Evolutionary conservation across 352 stramenopile genomes (phyloP), one percentile per base, ranked within the genome.

Genomic region (Ophiocytium majus): DNA sequence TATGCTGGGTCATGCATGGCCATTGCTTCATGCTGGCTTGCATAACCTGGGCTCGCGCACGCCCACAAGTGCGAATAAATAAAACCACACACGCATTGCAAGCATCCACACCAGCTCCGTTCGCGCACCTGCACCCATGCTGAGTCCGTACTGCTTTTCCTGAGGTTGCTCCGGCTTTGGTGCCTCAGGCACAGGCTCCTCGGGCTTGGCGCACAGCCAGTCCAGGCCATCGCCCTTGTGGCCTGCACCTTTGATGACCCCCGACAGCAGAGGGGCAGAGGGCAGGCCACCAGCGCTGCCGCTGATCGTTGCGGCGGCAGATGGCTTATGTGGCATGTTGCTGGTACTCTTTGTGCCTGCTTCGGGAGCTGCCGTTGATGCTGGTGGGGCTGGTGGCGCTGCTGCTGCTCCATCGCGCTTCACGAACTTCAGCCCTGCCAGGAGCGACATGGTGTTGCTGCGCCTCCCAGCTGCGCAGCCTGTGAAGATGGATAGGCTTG

Each of bases 361-460:
- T 5, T 10, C 14, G 5, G 66, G 32, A 78, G 66, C 66, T 78
- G 5, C 10, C 5, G 66, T 78, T 78, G 66, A 14, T 17, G 66
- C 66, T 78, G 23, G 23, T 23, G 19, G 28, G 23, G 19, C 19
- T 23, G 23, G 57, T 71, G n/a, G n/a, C n/a, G n/a, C n/a, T n/a
- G n/a, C n/a, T n/a, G n/a, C n/a, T n/a, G n/a, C 66, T 78, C 32
- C 66, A 14, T 78, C 66, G 66, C 76, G 80, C 82, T 86, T 86
- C 43, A 86, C 50, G 32, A 86, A 86, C 74, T 86, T 86, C 0
- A 86, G 75, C 28, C 82, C 82, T 23, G 82, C 76, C 10, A 86
- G 37, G 0, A 86, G 63, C 36, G 82, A 86, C 66, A 82, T 86
- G 5, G 37, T n/a, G 14, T 28, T 28, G n/a, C n/a, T n/a, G n/a